Conservation (phyloP, 805 yeast genomes). For the Pichia heedii region DNA sequence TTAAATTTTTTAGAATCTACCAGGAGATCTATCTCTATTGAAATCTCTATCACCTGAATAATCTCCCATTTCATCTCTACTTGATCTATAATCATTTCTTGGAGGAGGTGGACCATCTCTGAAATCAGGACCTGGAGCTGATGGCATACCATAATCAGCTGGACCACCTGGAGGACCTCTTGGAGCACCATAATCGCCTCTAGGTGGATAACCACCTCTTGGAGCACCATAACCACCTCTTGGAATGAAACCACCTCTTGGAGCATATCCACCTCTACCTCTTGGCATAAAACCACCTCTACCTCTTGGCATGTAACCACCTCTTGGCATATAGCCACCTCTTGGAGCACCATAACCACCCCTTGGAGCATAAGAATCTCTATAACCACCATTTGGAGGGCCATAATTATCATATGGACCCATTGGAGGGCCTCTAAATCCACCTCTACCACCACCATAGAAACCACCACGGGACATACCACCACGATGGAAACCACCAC, state of each 20-base stretch:
- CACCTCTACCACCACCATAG: constrained; percentile 23
- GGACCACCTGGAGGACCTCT: constrained; percentile 21
- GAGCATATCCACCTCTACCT: constrained; percentile 25
- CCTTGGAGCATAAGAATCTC: constrained; percentile 24
- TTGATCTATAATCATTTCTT: constrained; percentile 28
- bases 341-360: constrained; percentile 33
- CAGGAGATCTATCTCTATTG: constrained; percentile 69
- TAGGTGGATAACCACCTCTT: constrained; percentile 21
- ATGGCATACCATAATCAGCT: constrained; percentile 22
- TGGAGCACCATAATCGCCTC: constrained; percentile 21
- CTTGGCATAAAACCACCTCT: constrained; percentile 25
- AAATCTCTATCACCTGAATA: constrained; percentile 36
- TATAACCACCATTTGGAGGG: constrained; percentile 24
- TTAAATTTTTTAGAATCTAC: no score
- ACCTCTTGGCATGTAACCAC: constrained; percentile 19
- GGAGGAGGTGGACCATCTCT: constrained; percentile 21
- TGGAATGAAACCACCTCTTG: constrained; percentile 22
- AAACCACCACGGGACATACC: constrained; percentile 31
- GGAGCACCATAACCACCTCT: constrained; percentile 26
- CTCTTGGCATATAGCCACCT: constrained; percentile 25
- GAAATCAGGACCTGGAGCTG: constrained; percentile 23
- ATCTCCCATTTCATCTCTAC: constrained; percentile 20
- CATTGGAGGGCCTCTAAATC: constrained; percentile 24
- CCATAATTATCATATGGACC: not conserved
- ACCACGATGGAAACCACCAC: constrained; percentile 39